A percentile compares a stretch with the other conserved stretches of the same genome.
Conservation (phyloP, 148 eudicot species). For the Polygonum aviculare region DNA sequence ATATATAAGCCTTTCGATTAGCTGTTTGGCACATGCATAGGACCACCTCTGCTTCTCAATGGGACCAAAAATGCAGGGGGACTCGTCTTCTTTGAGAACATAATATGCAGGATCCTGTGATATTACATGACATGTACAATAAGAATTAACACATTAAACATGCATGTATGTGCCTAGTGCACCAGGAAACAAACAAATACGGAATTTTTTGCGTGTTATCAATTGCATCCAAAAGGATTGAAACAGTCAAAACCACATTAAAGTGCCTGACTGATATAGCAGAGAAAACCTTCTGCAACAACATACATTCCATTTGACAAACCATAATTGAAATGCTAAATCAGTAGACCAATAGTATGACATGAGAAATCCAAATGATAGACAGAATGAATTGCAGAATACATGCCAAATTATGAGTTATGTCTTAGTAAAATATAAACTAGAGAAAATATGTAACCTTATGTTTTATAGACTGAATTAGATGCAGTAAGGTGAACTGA, state of each 20-base stretch:
- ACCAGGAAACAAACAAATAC: not conserved
- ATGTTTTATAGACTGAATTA: not conserved
- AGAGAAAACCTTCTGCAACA: not conserved
- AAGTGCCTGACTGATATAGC: not conserved
- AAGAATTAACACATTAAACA: not conserved
- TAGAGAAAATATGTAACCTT: not conserved
- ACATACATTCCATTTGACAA: not conserved
- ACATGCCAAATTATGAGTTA: not conserved
- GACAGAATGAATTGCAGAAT: not conserved
- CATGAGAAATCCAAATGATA: not conserved
- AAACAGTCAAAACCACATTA: slow-evolving; percentile 11
- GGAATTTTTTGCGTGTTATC: not conserved
- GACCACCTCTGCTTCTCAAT: slow-evolving; percentile 99
- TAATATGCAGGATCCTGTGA: slow-evolving; percentile 75
- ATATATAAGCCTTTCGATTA: slow-evolving; percentile 94
- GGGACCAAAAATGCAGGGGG: slow-evolving; percentile 96
- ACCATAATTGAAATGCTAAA: not conserved
- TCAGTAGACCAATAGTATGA: too few relatives aligned
- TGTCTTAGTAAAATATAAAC: not conserved
- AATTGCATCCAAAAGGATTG: not conserved
- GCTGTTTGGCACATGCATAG: slow-evolving; percentile 94
- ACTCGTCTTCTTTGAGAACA: slow-evolving; percentile 73
- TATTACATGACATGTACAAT: not conserved
- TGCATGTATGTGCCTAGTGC: not conserved
- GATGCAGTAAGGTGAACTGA: not conserved